Evolutionary conservation across 257 asterid genomes (phyloP), one percentile per base, ranked within the genome.

Genomic region (Sherardia arvensis): DNA sequence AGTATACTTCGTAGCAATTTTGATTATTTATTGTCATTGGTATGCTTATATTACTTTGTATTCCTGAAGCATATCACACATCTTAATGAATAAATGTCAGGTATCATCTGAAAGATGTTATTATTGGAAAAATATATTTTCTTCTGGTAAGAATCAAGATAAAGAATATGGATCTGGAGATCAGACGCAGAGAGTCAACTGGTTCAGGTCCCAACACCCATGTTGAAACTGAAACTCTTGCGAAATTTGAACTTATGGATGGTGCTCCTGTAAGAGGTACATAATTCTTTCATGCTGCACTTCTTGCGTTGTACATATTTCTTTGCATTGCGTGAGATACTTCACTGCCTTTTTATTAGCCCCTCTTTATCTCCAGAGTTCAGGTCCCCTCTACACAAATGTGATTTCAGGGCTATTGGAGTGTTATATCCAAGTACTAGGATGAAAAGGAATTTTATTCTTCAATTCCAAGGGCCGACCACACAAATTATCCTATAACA

Each of bases 201-300:
- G 97, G 99, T 17, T 90, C 96, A 48, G 96, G 97, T 65, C 71
- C 97, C 32, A 90, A 87, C 77, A 90, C 97, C 54, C 99, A 93
- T 77, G 96, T 93, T 15, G 99, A 93, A 82, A 93, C 97, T 12
- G 97, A 93, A 81, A 93, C 99, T 21, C 94, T 93, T 49, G 99
- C 99, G 64, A 93, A 93, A 83, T 93, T 84, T 75, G 99, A 93
- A 81, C 83, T 93, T 60, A 93, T 90, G 99, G 99, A 93, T 74
- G 99, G 99, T 74, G 97, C 99, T 81, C 99, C 99, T 38, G 99
- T 90, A 28, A 84, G 99, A 85, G 97, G 97, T 90, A 84, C 45
- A 51, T 43, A 4, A 21, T 61, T 61, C 22, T 45, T 60, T 38
- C 26, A 20, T 53, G 30, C 30, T n/a, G n/a, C n/a, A n/a, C n/a